Evolutionary conservation across 352 stramenopile genomes (phyloP).

Genomic region (Phytophthora cactorum): DNA sequence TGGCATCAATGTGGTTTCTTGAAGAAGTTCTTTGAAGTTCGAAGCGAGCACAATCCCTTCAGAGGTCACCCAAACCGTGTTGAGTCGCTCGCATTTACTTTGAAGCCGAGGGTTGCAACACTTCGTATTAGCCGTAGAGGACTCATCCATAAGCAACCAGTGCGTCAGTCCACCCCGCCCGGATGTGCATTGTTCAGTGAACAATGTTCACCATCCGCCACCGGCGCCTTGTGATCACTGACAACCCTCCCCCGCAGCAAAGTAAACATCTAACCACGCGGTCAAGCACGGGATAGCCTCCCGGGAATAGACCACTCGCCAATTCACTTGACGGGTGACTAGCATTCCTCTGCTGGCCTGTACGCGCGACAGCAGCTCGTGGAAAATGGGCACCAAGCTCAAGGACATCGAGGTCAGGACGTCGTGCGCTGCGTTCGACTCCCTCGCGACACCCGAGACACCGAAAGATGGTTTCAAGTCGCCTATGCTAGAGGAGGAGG

Average conservation of each 20-base stretch:
- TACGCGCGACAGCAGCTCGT: not conserved
- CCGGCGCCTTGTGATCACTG: conserved; percentile 11
- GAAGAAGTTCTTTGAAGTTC: too few species aligned
- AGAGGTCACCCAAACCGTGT: too few species aligned
- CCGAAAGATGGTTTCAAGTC: conserved; percentile 35
- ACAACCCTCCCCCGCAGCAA: not conserved
- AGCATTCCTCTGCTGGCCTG: not conserved
- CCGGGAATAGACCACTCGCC: conserved; percentile 10
- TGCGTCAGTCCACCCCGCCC: not conserved
- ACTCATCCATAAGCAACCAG: not conserved
- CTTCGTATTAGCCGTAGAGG: too few species aligned
- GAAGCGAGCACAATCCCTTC: too few species aligned
- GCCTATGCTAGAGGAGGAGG: conserved; percentile 27
- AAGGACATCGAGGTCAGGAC: conserved; percentile 17
- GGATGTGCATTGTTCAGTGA: too few species aligned
- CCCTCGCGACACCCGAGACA: conserved; percentile 28
- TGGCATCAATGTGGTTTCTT: too few species aligned
- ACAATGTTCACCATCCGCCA: conserved; percentile 6
- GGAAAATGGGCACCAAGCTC: conserved; percentile 21
- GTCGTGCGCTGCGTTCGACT: conserved; percentile 29
- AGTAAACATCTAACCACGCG: conserved; percentile 15
- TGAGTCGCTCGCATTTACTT: too few species aligned
- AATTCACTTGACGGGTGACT: not conserved
- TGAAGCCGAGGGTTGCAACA: too few species aligned
- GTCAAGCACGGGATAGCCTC: conserved; percentile 5